Evolutionary conservation across 345 rosid species (phyloP), one percentile per base, ranked within the genome.

Genomic region (Camelina sativa): DNA sequence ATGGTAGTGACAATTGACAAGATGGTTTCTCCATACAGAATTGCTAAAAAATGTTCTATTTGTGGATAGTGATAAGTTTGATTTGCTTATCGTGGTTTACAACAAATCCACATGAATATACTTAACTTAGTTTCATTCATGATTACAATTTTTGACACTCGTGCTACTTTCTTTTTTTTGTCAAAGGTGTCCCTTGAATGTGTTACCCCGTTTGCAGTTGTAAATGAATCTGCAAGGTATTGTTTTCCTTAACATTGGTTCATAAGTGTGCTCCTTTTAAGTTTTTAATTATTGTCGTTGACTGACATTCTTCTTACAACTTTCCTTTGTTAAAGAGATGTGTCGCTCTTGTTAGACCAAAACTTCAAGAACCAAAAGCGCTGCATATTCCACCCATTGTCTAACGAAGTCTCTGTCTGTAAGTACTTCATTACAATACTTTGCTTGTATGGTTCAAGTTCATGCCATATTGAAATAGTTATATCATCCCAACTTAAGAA

Each of bases 321-420:
- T 75, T 62, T 56, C 23, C 66, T 54, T 54, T 78, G 80, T 62
- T 72, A 78, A 60, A 94, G 97, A 35, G 83, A 86, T 67, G 96
- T 94, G 48, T 80, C 92, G 0, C 85, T 94, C 35, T 72, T 94
- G 86, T 81, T 94, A 85, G 97, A 91, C 80, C 73, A 85, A 79
- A 90, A 86, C 46, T 85, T 90, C 78, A 85, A 80, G 82, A 71
- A 84, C 70, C 91, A 86, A 57, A 76, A 78, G 38, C 68, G 59
- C 59, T 88, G 96, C 88, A 75, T 94, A 80, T 94, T 94, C 85
- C 98, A 94, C 71, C 98, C 96, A 11, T 80, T 94, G 47, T 84
- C 93, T 46, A 94, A 94, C 48, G 91, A 91, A 44, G 84, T 84
- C 76, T 91, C 97, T 63, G 74, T 94, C 35, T 83, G 97, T 94